These are phyloP conservation scores for Populus hybrid DNA, from an alignment of 441 rosid genomes.

Conservation along the genomic window DNA sequence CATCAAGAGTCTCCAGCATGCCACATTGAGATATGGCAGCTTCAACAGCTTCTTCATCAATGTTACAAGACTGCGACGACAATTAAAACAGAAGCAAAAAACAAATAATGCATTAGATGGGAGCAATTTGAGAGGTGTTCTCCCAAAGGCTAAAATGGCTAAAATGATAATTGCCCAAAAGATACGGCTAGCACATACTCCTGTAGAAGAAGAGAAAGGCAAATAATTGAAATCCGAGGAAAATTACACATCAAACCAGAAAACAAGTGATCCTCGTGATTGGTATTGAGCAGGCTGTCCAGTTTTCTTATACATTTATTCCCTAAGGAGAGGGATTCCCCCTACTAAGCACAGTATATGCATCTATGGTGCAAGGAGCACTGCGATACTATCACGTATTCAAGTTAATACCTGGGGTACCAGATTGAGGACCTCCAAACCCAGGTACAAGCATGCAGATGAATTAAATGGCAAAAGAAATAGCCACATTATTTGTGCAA, in stretches of 20 bases:
- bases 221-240: neutral
- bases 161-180: neutral
- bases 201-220: neutral
- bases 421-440: neutral
- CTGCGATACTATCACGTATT: neutral
- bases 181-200: neutral
- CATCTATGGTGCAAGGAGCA: neutral
- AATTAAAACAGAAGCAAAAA: conserved; percentile 10
- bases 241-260: neutral
- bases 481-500: neutral
- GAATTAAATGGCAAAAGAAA: neutral
- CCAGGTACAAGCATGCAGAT: neutral
- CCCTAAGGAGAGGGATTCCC: neutral
- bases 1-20: conserved; percentile 88
- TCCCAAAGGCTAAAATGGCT: neutral
- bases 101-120: neutral
- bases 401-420: neutral
- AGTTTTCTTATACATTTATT: neutral
- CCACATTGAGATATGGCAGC: conserved; percentile 73
- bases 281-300: neutral
- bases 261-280: neutral
- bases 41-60: conserved; percentile 72
- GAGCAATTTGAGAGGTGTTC: neutral
- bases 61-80: conserved; percentile 63
- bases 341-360: too few species aligned